A percentile compares a stretch with the other conserved stretches of the same genome.
These are phyloP conservation scores for Blastobotrys elegans DNA, from an alignment of 1,139 yeast genomes.

Conservation along the genomic window DNA sequence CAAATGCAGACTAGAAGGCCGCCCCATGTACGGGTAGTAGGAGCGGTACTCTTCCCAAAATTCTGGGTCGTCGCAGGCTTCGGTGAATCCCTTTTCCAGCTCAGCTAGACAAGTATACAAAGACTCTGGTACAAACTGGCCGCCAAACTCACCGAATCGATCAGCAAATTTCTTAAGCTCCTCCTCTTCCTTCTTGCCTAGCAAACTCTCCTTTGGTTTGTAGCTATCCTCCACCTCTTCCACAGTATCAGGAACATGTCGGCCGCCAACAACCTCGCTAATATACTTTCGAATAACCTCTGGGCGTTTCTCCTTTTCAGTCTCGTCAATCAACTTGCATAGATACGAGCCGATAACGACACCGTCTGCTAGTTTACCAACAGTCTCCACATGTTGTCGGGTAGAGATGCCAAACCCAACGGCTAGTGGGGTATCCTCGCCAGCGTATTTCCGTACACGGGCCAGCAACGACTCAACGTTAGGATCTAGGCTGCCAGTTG, in stretches of 20 bases:
- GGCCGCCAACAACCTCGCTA: constrained; percentile 63
- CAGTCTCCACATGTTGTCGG: constrained; percentile 79
- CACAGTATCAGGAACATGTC: constrained; percentile 31
- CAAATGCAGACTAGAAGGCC: constrained; percentile 88
- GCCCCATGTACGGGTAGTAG: constrained; percentile 85
- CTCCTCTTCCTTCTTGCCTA: constrained; percentile 17
- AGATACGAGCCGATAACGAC: constrained; percentile 93
- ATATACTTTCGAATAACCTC: constrained; percentile 63
- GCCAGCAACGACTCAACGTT: constrained; percentile 65
- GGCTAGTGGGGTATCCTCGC: constrained; percentile 77
- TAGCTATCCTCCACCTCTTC: constrained; percentile 17
- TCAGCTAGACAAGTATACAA: constrained; percentile 86
- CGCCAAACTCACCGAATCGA: constrained; percentile 92
- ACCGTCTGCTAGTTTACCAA: constrained; percentile 78
- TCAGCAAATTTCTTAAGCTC: constrained; percentile 25
- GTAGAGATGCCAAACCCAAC: constrained; percentile 97
- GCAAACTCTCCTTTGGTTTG: constrained; percentile 29
- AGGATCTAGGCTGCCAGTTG: constrained; percentile 56
- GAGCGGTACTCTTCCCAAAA: constrained; percentile 92
- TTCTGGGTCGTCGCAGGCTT: constrained; percentile 77
- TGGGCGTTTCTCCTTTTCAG: constrained; percentile 54
- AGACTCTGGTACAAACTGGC: constrained; percentile 97
- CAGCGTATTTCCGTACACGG: constrained; percentile 69
- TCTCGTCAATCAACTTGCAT: constrained; percentile 60
- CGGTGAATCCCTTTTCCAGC: constrained; percentile 80